Evolutionary conservation across 2,329 filamentous ascomycete species (phyloP).

Genomic region (Microsporum canis): DNA sequence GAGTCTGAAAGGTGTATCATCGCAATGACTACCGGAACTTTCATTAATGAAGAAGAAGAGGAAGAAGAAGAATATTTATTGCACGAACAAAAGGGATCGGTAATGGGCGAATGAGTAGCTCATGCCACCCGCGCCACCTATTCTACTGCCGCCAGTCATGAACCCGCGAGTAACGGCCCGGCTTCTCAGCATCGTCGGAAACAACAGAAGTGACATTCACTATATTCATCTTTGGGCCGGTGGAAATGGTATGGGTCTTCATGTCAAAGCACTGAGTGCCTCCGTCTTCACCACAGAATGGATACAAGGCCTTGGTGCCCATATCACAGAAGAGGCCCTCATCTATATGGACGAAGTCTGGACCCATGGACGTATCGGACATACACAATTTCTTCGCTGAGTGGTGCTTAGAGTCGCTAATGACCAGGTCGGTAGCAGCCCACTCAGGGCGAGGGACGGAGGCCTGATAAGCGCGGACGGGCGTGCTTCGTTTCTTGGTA

Average conservation of each 20-base stretch:
- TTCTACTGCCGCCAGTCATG: too few species aligned
- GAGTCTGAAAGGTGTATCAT: too few species aligned
- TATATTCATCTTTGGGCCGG: background rate
- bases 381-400: constrained; percentile 24
- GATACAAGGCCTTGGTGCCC: constrained; percentile 14
- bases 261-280: background rate
- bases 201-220: background rate
- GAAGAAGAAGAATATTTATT: too few species aligned
- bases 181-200: too few species aligned
- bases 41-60: too few species aligned
- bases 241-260: background rate
- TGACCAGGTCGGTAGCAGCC: constrained; percentile 9
- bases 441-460: background rate
- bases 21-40: too few species aligned
- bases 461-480: background rate
- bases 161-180: too few species aligned
- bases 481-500: background rate
- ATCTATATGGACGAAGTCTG: constrained; percentile 23
- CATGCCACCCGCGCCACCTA: too few species aligned
- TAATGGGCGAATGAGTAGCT: too few species aligned
- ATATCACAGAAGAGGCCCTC: constrained; percentile 28
- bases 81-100: too few species aligned
- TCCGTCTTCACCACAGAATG: background rate
- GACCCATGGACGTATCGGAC: constrained; percentile 21
- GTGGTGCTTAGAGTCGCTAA: constrained; percentile 18